Evolutionary conservation across 768 basidiomycete genomes (phyloP).

Genomic region (Hortiboletus flavorubellus): DNA sequence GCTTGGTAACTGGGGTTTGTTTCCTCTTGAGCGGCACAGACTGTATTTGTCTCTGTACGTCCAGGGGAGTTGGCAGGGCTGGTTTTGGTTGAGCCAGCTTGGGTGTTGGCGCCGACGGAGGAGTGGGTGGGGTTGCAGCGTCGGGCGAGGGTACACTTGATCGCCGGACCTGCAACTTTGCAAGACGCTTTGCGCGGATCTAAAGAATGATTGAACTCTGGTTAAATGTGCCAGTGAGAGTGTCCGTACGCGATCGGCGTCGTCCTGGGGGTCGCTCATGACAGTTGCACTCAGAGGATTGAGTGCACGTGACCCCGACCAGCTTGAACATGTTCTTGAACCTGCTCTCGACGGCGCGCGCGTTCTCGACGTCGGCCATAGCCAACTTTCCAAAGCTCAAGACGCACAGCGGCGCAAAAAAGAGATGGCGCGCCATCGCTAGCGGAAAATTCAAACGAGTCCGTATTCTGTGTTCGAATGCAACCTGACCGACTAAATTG

Average conservation of each 20-base stretch:
- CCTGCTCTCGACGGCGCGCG: conserved; percentile 31
- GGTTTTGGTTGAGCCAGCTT: conserved; percentile 38
- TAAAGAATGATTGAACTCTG: conserved; percentile 26
- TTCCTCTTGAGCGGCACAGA: conserved; percentile 50
- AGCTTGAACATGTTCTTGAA: conserved; percentile 28
- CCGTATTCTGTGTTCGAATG: conserved; percentile 21
- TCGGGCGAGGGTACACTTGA: conserved; percentile 36
- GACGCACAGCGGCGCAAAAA: conserved; percentile 77
- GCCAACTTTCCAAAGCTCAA: conserved; percentile 72
- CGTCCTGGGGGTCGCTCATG: conserved; percentile 56
- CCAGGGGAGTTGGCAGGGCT: conserved; percentile 18
- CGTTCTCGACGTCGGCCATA: conserved; percentile 59
- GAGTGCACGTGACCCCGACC: conserved; percentile 16
- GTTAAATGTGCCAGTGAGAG: not conserved
- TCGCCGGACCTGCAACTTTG: conserved; percentile 62
- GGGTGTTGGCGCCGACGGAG: conserved; percentile 26
- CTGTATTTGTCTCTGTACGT: conserved; percentile 32
- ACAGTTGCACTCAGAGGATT: conserved; percentile 12
- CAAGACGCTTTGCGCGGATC: conserved; percentile 92
- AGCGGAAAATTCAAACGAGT: conserved; percentile 76
- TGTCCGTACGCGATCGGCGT: conserved; percentile 70
- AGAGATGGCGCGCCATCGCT: conserved; percentile 72
- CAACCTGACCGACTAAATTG: conserved; percentile 2
- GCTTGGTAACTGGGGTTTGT: conserved; percentile 35
- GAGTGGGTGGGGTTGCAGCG: conserved; percentile 16